These are phyloP conservation scores for Bassia scoparia DNA, from an alignment of 148 eudicot species.

Conservation along the genomic window DNA sequence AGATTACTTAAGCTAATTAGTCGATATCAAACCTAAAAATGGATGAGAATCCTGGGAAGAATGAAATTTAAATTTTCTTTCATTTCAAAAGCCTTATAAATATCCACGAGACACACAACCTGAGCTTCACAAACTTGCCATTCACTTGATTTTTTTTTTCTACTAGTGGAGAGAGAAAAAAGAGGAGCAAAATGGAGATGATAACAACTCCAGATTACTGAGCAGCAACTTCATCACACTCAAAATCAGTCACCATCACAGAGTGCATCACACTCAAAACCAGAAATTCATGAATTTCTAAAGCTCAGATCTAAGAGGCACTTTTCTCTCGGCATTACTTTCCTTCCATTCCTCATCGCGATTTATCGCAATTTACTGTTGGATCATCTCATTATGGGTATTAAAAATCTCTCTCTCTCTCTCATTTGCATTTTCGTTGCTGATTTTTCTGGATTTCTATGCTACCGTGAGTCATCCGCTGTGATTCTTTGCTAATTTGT, in stretches of 20 bases:
- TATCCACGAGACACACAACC: no score
- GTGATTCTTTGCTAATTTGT: not conserved
- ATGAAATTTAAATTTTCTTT: no score
- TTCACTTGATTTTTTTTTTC: no score
- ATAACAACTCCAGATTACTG: not conserved
- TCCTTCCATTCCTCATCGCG: slow-evolving; percentile 23
- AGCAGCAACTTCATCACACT: not conserved
- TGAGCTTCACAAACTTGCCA: no score
- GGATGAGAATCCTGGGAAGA: no score
- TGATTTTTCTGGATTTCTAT: no score
- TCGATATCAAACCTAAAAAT: no score
- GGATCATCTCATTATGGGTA: slow-evolving; percentile 30
- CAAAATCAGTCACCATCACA: not conserved
- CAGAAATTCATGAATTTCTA: not conserved
- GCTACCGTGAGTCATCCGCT: no score
- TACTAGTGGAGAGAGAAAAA: no score
- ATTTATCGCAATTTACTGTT: slow-evolving; percentile 20
- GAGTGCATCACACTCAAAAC: not conserved
- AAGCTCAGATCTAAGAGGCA: not conserved
- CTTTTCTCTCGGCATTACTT: slow-evolving; percentile 36
- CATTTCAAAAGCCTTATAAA: no score
- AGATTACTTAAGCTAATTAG: no score
- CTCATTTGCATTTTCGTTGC: not conserved
- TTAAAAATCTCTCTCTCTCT: not conserved
- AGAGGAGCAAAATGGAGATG: slow-evolving; percentile 12